Evolutionary conservation across 2,329 filamentous ascomycete genomes (phyloP).

Genomic region (Talaromyces funiculosus): DNA sequence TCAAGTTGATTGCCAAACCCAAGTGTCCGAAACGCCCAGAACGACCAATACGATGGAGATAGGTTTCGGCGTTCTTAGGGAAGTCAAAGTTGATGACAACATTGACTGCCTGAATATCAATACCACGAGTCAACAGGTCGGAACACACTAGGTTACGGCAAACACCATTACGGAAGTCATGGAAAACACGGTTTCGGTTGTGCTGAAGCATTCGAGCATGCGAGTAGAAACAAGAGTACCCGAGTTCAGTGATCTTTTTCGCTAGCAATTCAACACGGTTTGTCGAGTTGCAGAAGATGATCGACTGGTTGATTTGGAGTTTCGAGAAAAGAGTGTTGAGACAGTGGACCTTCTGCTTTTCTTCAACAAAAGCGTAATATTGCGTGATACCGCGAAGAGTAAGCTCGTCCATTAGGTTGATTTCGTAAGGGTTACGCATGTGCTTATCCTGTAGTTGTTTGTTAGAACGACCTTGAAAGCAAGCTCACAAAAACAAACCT

Average conservation of each 20-base stretch:
- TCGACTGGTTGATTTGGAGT: slow-evolving; percentile 98
- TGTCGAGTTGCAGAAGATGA: slow-evolving; percentile 99
- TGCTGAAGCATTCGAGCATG: slow-evolving; percentile 97
- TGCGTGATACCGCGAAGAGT: slow-evolving; percentile 97
- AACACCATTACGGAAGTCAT: slow-evolving; percentile 96
- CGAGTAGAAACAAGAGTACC: slow-evolving; percentile 99
- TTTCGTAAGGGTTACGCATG: slow-evolving; percentile 94
- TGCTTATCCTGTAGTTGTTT: slow-evolving; percentile 68
- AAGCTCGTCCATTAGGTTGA: slow-evolving; percentile 99
- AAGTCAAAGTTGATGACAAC: slow-evolving; percentile 99
- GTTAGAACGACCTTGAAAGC: not conserved
- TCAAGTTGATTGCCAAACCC: slow-evolving; percentile 95
- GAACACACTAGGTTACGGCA: slow-evolving; percentile 98
- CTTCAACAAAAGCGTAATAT: slow-evolving; percentile 98
- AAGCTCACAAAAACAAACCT: slow-evolving; percentile 31
- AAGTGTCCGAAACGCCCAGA: slow-evolving; percentile 96
- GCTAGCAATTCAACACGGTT: slow-evolving; percentile 95
- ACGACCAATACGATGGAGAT: slow-evolving; percentile 95
- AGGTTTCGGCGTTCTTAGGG: slow-evolving; percentile 98
- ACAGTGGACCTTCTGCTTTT: slow-evolving; percentile 99
- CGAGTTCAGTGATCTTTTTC: slow-evolving; percentile 98
- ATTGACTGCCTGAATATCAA: slow-evolving; percentile 98
- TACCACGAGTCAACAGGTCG: slow-evolving; percentile 93
- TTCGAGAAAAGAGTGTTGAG: slow-evolving; percentile 98
- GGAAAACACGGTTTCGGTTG: slow-evolving; percentile 95